A percentile compares a stretch with the other conserved stretches of the same genome.
Evolutionary conservation across 2,329 filamentous ascomycete genomes (phyloP).

Genomic region (Cercospora zeae-maydis): DNA sequence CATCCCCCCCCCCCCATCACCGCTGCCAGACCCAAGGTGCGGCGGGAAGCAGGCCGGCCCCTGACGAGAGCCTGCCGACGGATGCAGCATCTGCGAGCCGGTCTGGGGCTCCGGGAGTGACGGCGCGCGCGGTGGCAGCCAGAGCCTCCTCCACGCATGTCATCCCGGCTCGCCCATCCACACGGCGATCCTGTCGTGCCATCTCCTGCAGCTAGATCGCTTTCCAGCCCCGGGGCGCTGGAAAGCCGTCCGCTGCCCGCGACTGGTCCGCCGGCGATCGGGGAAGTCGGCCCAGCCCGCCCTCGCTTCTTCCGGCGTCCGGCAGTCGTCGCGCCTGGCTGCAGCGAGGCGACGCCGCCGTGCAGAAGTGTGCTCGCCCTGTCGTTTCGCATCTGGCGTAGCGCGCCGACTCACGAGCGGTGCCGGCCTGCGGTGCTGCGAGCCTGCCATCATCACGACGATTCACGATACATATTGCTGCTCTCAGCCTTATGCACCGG

Average conservation of each 20-base stretch:
- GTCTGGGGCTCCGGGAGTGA: slow-evolving; percentile 19
- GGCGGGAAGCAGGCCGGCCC: slow-evolving; percentile 9
- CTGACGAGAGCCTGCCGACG: slow-evolving; percentile 10
- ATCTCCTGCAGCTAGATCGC: slow-evolving; percentile 17
- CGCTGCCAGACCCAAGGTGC: slow-evolving; percentile 15
- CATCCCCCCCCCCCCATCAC: neutral
- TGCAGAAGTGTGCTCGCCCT: slow-evolving; percentile 9
- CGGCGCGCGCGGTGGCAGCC: slow-evolving; percentile 14
- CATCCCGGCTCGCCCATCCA: slow-evolving; percentile 4
- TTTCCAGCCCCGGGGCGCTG: slow-evolving; percentile 8
- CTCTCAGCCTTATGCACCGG: slow-evolving; percentile 15
- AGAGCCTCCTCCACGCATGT: slow-evolving; percentile 12
- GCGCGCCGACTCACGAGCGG: slow-evolving; percentile 1
- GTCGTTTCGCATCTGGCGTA: neutral
- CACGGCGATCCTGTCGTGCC: slow-evolving; percentile 9
- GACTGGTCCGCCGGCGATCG: slow-evolving; percentile 11
- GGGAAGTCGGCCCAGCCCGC: slow-evolving; percentile 14
- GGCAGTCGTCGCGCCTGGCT: slow-evolving; percentile 13
- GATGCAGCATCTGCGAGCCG: slow-evolving; percentile 18
- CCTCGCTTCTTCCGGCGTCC: slow-evolving; percentile 7
- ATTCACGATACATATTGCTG: neutral
- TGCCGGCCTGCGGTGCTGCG: slow-evolving; percentile 6
- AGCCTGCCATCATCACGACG: neutral
- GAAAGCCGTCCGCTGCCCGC: neutral
- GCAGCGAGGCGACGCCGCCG: slow-evolving; percentile 19